phyloP scores from a whole-genome alignment of 352 stramenopile genomes.

The Pythium volutum region DNA sequence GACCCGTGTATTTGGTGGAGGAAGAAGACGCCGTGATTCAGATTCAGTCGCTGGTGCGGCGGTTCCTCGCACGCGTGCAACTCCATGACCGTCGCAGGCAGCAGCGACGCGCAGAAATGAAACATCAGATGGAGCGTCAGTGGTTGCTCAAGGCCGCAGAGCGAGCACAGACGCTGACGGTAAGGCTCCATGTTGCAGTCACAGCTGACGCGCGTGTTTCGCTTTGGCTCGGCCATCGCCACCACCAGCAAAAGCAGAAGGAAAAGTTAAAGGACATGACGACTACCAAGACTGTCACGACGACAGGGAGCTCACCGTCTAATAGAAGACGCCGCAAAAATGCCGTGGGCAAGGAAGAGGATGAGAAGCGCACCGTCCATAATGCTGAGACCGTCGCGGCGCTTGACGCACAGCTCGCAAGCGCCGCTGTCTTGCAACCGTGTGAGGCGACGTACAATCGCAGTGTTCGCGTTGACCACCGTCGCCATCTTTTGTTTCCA shows the following conservation, averaged over 20 bases:
- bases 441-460: constrained; percentile 43
- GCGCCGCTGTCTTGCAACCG: constrained; percentile 18
- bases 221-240: constrained; percentile 27
- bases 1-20: constrained; percentile 57
- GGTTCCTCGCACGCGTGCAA: constrained; percentile 38
- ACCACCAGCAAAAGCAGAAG: constrained; percentile 3
- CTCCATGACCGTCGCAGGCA: constrained; percentile 30
- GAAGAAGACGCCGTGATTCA: constrained; percentile 49
- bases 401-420: constrained; percentile 11
- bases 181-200: constrained; percentile 26
- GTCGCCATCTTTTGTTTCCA: constrained; percentile 51
- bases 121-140: constrained; percentile 31
- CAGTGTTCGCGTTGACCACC: constrained; percentile 48
- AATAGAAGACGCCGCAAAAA: constrained; percentile 14
- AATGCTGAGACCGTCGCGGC: constrained; percentile 7
- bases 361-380: constrained; percentile 8
- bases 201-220: constrained; percentile 17
- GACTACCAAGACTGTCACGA: not conserved
- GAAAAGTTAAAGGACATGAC: not conserved
- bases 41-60: constrained; percentile 42
- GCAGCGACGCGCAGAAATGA: constrained; percentile 28
- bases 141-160: constrained; percentile 43
- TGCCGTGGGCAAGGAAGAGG: constrained; percentile 13
- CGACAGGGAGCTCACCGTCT: not conserved
- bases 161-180: constrained; percentile 44